phyloP scores from a whole-genome alignment of 129 eudicot genomes.

The Flaveria sonorensis region DNA sequence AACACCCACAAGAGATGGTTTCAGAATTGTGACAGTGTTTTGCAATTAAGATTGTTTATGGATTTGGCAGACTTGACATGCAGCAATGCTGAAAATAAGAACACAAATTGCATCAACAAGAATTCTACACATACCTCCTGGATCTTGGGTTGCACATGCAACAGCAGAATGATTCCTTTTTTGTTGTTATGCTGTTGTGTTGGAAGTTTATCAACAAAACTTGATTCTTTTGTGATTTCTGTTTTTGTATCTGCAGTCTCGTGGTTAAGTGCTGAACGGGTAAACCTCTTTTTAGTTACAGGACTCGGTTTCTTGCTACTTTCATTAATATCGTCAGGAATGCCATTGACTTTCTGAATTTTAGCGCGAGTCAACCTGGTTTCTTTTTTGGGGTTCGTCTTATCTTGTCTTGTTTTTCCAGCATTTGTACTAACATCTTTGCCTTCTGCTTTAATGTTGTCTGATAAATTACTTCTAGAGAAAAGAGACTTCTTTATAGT shows the following conservation, averaged over 20 bases:
- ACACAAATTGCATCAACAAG: neutral
- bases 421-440: conserved; percentile 5
- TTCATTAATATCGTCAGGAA: conserved; percentile 25
- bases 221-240: conserved; percentile 20
- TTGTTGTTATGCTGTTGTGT: conserved; percentile 27
- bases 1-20: neutral
- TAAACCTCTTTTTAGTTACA: conserved; percentile 39
- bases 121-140: conserved; percentile 33
- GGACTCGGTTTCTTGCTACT: conserved; percentile 23
- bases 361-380: conserved; percentile 45
- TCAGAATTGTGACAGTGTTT: neutral
- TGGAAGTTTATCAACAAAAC: conserved; percentile 13
- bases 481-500: conserved; percentile 46
- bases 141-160: conserved; percentile 26
- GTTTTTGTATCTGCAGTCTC: conserved; percentile 28
- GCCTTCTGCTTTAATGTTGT: conserved; percentile 6
- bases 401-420: conserved; percentile 2
- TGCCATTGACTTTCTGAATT: conserved; percentile 32
- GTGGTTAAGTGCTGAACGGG: conserved; percentile 44
- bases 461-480: conserved; percentile 22
- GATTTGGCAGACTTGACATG: neutral
- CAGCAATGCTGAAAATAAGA: conserved; percentile 1
- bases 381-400: conserved; percentile 29
- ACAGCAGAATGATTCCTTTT: conserved; percentile 26
- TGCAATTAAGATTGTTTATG: neutral